Evolutionary conservation across 805 yeast species (phyloP), one percentile per base, ranked within the genome.

Genomic region (Lipomyces chichibuensis): DNA sequence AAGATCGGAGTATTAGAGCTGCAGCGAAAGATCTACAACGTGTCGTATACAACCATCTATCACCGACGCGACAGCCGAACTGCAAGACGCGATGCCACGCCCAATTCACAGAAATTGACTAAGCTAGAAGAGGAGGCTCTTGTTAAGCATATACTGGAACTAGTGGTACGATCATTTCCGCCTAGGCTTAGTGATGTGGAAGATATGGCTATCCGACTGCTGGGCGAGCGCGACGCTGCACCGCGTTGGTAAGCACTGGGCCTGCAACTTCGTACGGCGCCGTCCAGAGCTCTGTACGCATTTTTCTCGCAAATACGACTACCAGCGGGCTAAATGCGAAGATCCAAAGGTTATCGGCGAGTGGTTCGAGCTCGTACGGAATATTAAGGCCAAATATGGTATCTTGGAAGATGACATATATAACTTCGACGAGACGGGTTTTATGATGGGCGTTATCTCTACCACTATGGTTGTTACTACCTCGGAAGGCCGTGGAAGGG

Each of bases 351-450:
- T 32, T 58, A 23, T 32, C 37, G 13, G 37, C 54, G 32, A 27
- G 57, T 49, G 39, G 46, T 39, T 3, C 20, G 61, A 1, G 1
- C 54, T 49, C 17, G 63, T 49, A 25, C 59, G n/a, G 57, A 33
- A 17, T 2, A 20, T 25, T 1, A 20, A 13, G n/a, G 27, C 39
- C 33, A 54, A 61, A 59, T 39, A 39, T 5, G 46, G 46, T 17
- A 7, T 39, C 2, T 2, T 6, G 37, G 37, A 54, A 5, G 35
- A 39, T 17, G 64, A 55, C 14, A n/a, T 54, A 11, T 54, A 61
- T 35, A 61, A 54, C 54, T 54, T 54, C 35, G 64, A 61, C 53
- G 64, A 61, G 59, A 61, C 59, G 32, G 53, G 64, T 17, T 61
- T 35, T 33, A 11, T 20, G 33, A 61, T 61, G 52, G 64, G 64